Base-by-base conservation (phyloP, 192 early-diverging fungal species). In the Entophlyctis helioformis region DNA sequence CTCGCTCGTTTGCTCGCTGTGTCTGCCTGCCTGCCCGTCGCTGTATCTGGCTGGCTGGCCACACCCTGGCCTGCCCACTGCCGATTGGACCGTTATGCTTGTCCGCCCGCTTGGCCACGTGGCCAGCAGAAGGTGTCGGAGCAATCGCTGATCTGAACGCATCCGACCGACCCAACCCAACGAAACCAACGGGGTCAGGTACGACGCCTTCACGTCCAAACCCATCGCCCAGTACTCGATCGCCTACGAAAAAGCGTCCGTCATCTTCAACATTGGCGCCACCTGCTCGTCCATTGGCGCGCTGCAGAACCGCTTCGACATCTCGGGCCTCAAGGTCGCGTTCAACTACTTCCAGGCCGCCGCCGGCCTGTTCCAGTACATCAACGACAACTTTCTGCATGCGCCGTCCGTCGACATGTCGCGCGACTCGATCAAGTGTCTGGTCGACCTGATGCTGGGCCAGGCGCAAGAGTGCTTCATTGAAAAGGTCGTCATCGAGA, bases 341-440 rank as follows among this genome's bases (percentile, higher is more conserved):
- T 89, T 81, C 48, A 83, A 90, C 56, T 91, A 87, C 61, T 85
- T 95, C 44, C 93, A 95, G 55, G 83, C 83, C 3, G 81, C 90
- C 0, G 95, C 95, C n/a, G 89, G 87, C 20, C 79, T 90, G 39
- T 92, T 91, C 64, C 66, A 80, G 31, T 96, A 85, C 58, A 96
- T 98, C 66, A 95, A 87, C 63, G 90, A 98, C 50, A 98, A 93
- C 64, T 98, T 98, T 60, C 63, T 96, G 43, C 95, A 98, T 53
- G 88, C 95, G 19, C 95, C 95, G 0, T 89, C 87, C 7, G 67
- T 80, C 2, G 95, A 98, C 62, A 58, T 98, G 36, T 85, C 88
- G 46, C 71, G 86, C 24, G 91, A 95, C 36, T 84, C 86, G 1
- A 82, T 95, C 43, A 91, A 87, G 44, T 67, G 84, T 39, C 59